A percentile compares a stretch with the other conserved stretches of the same genome.
These are phyloP conservation scores for Aplosporella prunicola DNA, from an alignment of 2,329 filamentous ascomycete species.

Conservation along the genomic window DNA sequence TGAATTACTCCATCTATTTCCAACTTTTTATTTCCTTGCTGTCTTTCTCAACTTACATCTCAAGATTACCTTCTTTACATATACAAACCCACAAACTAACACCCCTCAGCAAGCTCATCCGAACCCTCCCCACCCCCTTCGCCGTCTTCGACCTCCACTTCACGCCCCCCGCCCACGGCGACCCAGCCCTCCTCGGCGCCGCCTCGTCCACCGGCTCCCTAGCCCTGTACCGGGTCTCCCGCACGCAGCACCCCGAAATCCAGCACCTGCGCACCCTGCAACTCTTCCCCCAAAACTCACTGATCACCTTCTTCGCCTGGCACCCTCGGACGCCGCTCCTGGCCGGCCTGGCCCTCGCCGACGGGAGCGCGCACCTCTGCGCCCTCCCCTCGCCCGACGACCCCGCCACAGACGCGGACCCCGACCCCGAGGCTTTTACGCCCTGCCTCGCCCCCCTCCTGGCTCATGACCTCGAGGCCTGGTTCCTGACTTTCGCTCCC, in stretches of 20 bases:
- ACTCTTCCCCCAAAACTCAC: slow-evolving; percentile 46
- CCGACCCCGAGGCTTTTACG: slow-evolving; percentile 24
- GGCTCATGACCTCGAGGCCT: slow-evolving; percentile 56
- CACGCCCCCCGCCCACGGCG: slow-evolving; percentile 35
- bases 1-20: slow-evolving; percentile 21
- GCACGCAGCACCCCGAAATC: slow-evolving; percentile 18
- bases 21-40: background rate
- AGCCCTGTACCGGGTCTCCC: slow-evolving; percentile 44
- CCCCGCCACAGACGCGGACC: background rate
- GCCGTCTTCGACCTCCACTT: slow-evolving; percentile 85
- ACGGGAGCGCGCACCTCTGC: slow-evolving; percentile 46
- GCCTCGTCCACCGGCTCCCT: slow-evolving; percentile 70
- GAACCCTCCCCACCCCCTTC: slow-evolving; percentile 54
- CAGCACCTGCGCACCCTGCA: slow-evolving; percentile 34
- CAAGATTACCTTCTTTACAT: background rate
- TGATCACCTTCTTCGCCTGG: slow-evolving; percentile 69
- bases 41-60: background rate
- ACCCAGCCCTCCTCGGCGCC: slow-evolving; percentile 51
- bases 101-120: slow-evolving; percentile 41
- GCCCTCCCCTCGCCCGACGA: background rate
- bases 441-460: slow-evolving; percentile 22
- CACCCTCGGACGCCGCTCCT: slow-evolving; percentile 47
- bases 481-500: slow-evolving; percentile 55
- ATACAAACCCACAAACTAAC: no score
- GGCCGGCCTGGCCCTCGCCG: slow-evolving; percentile 63